A percentile compares a stretch with the other conserved stretches of the same genome.
These are phyloP conservation scores for Metarhizium sp. DNA, from an alignment of 2,329 filamentous ascomycete genomes.

Conservation along the genomic window DNA sequence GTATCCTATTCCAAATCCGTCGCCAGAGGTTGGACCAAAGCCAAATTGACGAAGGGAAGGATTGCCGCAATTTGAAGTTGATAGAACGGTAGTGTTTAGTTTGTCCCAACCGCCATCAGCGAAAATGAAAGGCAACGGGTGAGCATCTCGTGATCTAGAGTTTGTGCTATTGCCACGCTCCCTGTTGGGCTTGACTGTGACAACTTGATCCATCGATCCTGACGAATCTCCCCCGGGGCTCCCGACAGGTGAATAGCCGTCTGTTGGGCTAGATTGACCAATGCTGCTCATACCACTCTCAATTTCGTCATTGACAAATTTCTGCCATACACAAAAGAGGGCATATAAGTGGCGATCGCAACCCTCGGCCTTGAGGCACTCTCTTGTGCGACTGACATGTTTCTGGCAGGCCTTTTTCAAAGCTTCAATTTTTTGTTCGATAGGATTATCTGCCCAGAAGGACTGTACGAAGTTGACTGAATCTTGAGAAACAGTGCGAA, in stretches of 20 bases:
- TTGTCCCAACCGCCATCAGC: conserved; percentile 87
- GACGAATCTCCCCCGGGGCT: conserved; percentile 45
- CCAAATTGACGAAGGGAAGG: conserved; percentile 91
- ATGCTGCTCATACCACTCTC: conserved; percentile 46
- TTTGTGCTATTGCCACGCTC: conserved; percentile 46
- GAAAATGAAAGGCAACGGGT: conserved; percentile 68
- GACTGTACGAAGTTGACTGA: conserved; percentile 82
- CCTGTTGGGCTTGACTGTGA: conserved; percentile 27
- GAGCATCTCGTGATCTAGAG: conserved; percentile 35
- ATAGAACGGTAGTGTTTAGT: conserved; percentile 87
- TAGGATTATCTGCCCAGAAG: conserved; percentile 88
- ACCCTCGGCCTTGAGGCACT: conserved; percentile 82
- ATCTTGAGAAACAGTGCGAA: conserved; percentile 75
- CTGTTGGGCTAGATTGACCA: conserved; percentile 53
- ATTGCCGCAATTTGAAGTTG: conserved; percentile 98
- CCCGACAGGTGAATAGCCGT: conserved; percentile 38
- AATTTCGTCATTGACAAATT: conserved; percentile 61
- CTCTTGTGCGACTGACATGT: conserved; percentile 69
- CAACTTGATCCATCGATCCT: conserved; percentile 21
- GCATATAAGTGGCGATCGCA: conserved; percentile 92
- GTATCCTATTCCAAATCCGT: conserved; percentile 96
- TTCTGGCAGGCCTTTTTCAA: conserved; percentile 75
- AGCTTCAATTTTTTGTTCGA: conserved; percentile 75
- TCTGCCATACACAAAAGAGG: conserved; percentile 90
- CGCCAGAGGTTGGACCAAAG: conserved; percentile 86